Evolutionary conservation across 2,329 filamentous ascomycete species (phyloP).

Genomic region (Neofusicoccum ribis): DNA sequence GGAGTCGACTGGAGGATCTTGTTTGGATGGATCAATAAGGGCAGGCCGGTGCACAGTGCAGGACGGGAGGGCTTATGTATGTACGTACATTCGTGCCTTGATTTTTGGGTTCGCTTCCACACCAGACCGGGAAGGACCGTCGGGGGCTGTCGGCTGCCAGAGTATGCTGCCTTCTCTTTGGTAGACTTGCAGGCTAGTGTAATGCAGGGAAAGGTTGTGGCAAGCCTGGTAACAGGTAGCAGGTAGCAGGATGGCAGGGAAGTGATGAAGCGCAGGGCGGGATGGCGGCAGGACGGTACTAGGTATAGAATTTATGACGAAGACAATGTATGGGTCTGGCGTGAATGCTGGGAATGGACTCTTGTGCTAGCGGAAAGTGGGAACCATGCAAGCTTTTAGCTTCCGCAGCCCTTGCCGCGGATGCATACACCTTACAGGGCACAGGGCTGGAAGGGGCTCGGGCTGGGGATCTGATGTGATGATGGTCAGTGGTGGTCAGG

Average conservation of each 20-base stretch:
- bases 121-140: not conserved
- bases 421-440: constrained; percentile 18
- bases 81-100: constrained; percentile 7
- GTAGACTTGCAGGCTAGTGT: not conserved
- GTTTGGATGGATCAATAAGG: constrained; percentile 11
- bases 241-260: constrained; percentile 4
- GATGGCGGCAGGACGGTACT: not conserved
- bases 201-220: constrained; percentile 2
- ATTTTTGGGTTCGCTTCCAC: not conserved
- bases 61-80: constrained; percentile 15
- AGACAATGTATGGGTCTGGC: constrained; percentile 6
- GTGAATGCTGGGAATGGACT: constrained; percentile 9
- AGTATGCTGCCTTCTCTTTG: constrained; percentile 1
- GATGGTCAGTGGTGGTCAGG: constrained; percentile 8
- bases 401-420: constrained; percentile 19
- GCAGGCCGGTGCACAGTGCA: not conserved
- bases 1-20: not conserved
- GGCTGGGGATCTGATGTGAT: constrained; percentile 16
- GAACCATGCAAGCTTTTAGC: constrained; percentile 19
- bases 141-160: constrained; percentile 2
- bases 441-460: constrained; percentile 13
- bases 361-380: constrained; percentile 10
- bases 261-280: constrained; percentile 5
- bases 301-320: constrained; percentile 14
- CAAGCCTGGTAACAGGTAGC: constrained; percentile 13